phyloP scores from a whole-genome alignment of 441 rosid species.

The Erodium trifolium region DNA sequence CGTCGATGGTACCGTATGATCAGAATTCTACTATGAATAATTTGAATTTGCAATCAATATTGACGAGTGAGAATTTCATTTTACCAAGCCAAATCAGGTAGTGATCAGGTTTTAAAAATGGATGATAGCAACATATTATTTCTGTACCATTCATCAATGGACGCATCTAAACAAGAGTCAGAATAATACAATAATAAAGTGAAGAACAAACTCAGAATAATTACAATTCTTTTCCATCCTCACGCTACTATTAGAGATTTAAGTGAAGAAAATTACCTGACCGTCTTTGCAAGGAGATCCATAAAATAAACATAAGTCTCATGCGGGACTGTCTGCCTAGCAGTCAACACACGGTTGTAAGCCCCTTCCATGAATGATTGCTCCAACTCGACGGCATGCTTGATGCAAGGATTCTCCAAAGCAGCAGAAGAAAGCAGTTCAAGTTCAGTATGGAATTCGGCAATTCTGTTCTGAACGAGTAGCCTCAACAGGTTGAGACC shows the following conservation, averaged over 20 bases:
- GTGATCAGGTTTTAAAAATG: not conserved
- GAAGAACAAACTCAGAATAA: not conserved
- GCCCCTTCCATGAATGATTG: constrained; percentile 99
- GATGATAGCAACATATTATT: not conserved
- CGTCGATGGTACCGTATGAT: not conserved
- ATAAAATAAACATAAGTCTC: constrained; percentile 81
- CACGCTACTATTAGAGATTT: not conserved
- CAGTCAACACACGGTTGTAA: constrained; percentile 83
- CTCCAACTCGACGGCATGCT: constrained; percentile 95
- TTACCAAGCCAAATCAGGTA: not conserved
- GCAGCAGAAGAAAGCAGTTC: constrained; percentile 75
- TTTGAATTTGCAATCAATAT: not conserved
- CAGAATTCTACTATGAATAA: not conserved
- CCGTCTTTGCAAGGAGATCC: constrained; percentile 97
- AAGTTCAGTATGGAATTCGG: constrained; percentile 90
- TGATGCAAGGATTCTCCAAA: constrained; percentile 77
- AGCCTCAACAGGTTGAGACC: constrained; percentile 96
- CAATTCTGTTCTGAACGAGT: constrained; percentile 89
- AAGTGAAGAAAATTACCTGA: constrained; percentile 44
- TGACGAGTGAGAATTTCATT: not conserved
- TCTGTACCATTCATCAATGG: too few relatives aligned
- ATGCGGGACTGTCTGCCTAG: constrained; percentile 84
- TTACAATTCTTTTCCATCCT: not conserved
- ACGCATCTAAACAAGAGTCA: too few relatives aligned
- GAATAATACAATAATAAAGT: too few relatives aligned